A percentile compares a stretch with the other conserved stretches of the same genome.
Conservation (phyloP, 2,329 filamentous ascomycete genomes). For the Aciculosporium take region DNA sequence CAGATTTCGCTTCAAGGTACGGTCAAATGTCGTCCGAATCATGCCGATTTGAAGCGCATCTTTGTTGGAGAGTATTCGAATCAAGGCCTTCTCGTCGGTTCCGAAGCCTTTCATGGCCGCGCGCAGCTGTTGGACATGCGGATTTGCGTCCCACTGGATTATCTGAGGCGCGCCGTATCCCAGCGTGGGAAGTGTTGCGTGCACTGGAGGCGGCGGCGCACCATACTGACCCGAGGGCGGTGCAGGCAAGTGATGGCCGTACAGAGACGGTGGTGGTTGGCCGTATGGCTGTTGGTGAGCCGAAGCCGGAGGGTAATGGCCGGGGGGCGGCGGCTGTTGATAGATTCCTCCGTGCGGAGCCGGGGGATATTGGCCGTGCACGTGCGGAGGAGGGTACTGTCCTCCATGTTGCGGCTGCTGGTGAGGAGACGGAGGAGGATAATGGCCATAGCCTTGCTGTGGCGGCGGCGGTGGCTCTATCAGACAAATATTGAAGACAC, state of each 20-base stretch:
- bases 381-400: slow-evolving; percentile 13
- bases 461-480: slow-evolving; percentile 20
- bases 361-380: slow-evolving; percentile 21
- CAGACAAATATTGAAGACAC: background rate
- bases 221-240: slow-evolving; percentile 22
- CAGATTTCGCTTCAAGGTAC: slow-evolving; percentile 51
- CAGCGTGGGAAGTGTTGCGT: slow-evolving; percentile 50
- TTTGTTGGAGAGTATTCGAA: slow-evolving; percentile 53
- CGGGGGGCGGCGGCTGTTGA: slow-evolving; percentile 14
- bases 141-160: slow-evolving; percentile 52
- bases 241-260: slow-evolving; percentile 10
- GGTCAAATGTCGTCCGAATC: slow-evolving; percentile 52
- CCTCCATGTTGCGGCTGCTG: slow-evolving; percentile 9
- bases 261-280: slow-evolving; percentile 11
- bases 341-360: slow-evolving; percentile 17
- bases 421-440: slow-evolving; percentile 9
- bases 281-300: slow-evolving; percentile 12
- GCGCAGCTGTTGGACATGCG: slow-evolving; percentile 57
- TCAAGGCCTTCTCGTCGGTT: slow-evolving; percentile 69
- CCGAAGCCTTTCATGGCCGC: slow-evolving; percentile 89
- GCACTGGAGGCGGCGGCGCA: slow-evolving; percentile 26
- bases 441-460: slow-evolving; percentile 22
- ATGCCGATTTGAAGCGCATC: slow-evolving; percentile 65
- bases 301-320: slow-evolving; percentile 4
- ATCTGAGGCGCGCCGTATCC: slow-evolving; percentile 63